Conservation (phyloP, 176 grass and related monocot genomes). For the Lolium rigidum region DNA sequence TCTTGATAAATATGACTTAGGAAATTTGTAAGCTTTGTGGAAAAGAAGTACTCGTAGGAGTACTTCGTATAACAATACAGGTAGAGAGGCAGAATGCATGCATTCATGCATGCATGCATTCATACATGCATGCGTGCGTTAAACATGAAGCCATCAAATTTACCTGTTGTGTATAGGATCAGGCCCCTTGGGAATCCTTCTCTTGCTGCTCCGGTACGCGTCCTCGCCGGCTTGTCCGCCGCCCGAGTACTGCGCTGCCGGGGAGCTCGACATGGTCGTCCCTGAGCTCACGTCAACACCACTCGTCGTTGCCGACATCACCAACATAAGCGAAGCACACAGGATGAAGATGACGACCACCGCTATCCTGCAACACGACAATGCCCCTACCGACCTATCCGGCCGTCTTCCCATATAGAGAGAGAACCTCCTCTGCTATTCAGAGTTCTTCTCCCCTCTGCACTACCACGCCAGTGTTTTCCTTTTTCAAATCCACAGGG, state of each 20-base stretch:
- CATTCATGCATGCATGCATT: background rate
- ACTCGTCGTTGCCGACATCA: constrained; percentile 26
- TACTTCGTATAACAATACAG: background rate
- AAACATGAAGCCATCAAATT: background rate
- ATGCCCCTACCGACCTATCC: constrained; percentile 38
- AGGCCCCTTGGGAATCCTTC: constrained; percentile 71
- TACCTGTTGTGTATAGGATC: constrained; percentile 93
- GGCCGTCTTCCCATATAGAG: constrained; percentile 48
- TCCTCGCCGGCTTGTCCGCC: constrained; percentile 9
- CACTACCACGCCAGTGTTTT: background rate
- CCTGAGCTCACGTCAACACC: background rate
- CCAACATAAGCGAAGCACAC: constrained; percentile 41
- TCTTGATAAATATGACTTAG: background rate
- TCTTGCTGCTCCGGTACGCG: constrained; percentile 62
- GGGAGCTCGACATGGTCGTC: constrained; percentile 6
- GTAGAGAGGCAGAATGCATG: background rate
- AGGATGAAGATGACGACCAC: constrained; percentile 35
- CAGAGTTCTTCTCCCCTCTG: background rate
- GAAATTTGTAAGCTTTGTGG: background rate
- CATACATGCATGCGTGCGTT: background rate
- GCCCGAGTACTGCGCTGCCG: background rate
- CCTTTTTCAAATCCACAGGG: background rate
- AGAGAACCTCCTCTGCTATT: background rate
- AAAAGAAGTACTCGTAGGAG: background rate
- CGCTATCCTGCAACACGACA: constrained; percentile 36